phyloP scores from a whole-genome alignment of 2,329 filamentous ascomycete genomes.

The Aspergillus pseudoterreus region DNA sequence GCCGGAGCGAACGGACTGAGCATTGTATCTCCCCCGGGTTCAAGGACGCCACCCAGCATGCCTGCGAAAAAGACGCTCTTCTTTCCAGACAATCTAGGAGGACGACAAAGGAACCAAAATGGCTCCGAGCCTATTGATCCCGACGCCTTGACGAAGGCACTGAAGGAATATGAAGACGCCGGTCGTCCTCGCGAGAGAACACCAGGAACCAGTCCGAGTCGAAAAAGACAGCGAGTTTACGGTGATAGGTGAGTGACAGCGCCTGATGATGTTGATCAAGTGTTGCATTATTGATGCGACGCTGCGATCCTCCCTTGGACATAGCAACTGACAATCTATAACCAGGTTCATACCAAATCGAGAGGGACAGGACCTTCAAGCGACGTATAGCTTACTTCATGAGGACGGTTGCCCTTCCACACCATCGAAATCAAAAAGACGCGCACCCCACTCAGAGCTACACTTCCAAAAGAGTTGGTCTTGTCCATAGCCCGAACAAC shows the following conservation, averaged over 20 bases:
- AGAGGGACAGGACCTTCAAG: slow-evolving; percentile 86
- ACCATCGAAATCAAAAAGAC: slow-evolving; percentile 78
- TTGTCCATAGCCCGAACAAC: neutral
- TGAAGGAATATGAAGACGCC: slow-evolving; percentile 60
- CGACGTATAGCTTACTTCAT: slow-evolving; percentile 86
- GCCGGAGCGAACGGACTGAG: slow-evolving; percentile 24
- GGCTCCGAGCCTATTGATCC: slow-evolving; percentile 56
- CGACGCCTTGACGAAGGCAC: slow-evolving; percentile 56
- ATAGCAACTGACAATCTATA: slow-evolving; percentile 10
- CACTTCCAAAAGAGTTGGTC: slow-evolving; percentile 86
- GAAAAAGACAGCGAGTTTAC: slow-evolving; percentile 66
- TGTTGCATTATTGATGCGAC: neutral
- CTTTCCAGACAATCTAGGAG: slow-evolving; percentile 27
- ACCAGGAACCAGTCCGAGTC: slow-evolving; percentile 62
- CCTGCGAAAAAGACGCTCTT: slow-evolving; percentile 44
- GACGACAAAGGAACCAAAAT: slow-evolving; percentile 23
- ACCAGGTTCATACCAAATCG: slow-evolving; percentile 90
- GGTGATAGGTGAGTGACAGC: slow-evolving; percentile 53
- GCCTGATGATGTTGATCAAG: neutral
- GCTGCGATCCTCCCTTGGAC: neutral
- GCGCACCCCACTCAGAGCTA: slow-evolving; percentile 81
- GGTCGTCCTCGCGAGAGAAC: slow-evolving; percentile 59
- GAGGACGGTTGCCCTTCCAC: slow-evolving; percentile 92
- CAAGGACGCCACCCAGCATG: slow-evolving; percentile 58
- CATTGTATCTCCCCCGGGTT: slow-evolving; percentile 51